phyloP scores from a whole-genome alignment of 2,329 filamentous ascomycete species.

The Graphilbum fragrans region DNA sequence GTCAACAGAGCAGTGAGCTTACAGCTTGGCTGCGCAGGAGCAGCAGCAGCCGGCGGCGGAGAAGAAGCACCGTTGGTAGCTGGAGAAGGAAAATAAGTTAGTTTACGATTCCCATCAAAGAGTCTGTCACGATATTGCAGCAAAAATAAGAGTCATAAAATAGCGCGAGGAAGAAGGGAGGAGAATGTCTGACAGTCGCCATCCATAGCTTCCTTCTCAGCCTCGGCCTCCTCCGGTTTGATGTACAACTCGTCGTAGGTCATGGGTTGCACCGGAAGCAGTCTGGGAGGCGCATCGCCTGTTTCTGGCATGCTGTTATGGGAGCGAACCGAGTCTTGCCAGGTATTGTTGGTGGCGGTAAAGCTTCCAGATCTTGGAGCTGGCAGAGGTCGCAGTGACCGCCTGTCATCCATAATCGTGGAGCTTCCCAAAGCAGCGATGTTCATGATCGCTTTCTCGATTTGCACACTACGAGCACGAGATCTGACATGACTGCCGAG shows the following conservation, averaged over 20 bases:
- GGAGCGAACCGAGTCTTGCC: slow-evolving; percentile 7
- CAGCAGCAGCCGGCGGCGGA: not conserved
- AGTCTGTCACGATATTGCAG: not conserved
- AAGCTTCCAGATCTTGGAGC: slow-evolving; percentile 22
- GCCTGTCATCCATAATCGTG: slow-evolving; percentile 9
- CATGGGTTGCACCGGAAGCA: slow-evolving; percentile 29
- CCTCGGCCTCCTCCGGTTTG: slow-evolving; percentile 9
- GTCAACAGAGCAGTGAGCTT: not conserved
- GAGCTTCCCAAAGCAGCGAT: slow-evolving; percentile 5
- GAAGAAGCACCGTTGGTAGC: slow-evolving; percentile 24
- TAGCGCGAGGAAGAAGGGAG: slow-evolving; percentile 12
- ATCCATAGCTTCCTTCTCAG: not conserved
- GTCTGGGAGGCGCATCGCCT: slow-evolving; percentile 29
- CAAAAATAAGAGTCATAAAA: slow-evolving; percentile 4
- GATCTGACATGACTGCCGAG: slow-evolving; percentile 29
- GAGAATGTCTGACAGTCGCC: slow-evolving; percentile 1
- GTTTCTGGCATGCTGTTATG: slow-evolving; percentile 38
- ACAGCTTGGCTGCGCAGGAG: not conserved
- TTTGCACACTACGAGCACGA: slow-evolving; percentile 36
- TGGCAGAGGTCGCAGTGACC: slow-evolving; percentile 14
- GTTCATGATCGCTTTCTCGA: slow-evolving; percentile 22
- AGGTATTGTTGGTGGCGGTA: slow-evolving; percentile 18
- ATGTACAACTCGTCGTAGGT: slow-evolving; percentile 34
- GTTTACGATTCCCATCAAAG: slow-evolving; percentile 9
- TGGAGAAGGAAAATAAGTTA: slow-evolving; percentile 23